Percentiles rank a stretch among this genome's conserved stretches.
Conservation (phyloP, 2,329 filamentous ascomycete genomes). For the Penicillium sp. region DNA sequence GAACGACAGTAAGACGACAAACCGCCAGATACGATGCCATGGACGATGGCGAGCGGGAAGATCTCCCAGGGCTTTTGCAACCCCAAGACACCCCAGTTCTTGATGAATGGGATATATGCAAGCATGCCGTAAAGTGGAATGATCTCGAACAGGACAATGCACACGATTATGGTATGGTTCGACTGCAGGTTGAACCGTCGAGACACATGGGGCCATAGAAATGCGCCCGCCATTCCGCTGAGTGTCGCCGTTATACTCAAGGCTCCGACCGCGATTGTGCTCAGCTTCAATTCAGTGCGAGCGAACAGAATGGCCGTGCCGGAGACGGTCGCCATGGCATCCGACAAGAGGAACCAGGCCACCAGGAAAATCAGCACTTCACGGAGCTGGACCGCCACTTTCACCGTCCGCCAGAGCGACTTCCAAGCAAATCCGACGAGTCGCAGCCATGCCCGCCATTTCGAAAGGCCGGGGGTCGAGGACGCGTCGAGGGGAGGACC, state of each 20-base stretch:
- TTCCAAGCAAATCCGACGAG: slow-evolving; percentile 80
- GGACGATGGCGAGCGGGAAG: slow-evolving; percentile 81
- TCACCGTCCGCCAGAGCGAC: slow-evolving; percentile 72
- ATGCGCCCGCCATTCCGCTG: slow-evolving; percentile 77
- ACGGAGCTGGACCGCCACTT: slow-evolving; percentile 66
- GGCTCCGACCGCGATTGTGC: slow-evolving; percentile 74
- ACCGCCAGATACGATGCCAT: slow-evolving; percentile 83
- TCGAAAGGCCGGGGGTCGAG: slow-evolving; percentile 8
- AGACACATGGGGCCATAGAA: slow-evolving; percentile 77
- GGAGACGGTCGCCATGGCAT: slow-evolving; percentile 85
- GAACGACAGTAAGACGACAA: slow-evolving; percentile 82
- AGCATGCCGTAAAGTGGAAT: slow-evolving; percentile 85
- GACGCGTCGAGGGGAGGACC: slow-evolving; percentile 62
- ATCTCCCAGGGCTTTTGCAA: slow-evolving; percentile 90
- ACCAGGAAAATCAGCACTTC: slow-evolving; percentile 78
- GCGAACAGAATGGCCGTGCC: slow-evolving; percentile 90
- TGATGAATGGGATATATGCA: slow-evolving; percentile 76
- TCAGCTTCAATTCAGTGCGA: slow-evolving; percentile 83
- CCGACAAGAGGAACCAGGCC: slow-evolving; percentile 88
- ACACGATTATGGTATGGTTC: slow-evolving; percentile 82
- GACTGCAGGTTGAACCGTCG: slow-evolving; percentile 65
- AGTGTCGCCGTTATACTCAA: slow-evolving; percentile 86
- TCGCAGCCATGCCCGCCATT: slow-evolving; percentile 55
- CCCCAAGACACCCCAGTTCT: slow-evolving; percentile 69
- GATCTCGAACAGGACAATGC: slow-evolving; percentile 81